These are phyloP conservation scores for Thalassiosira oceanica DNA, from an alignment of 352 stramenopile species.

Conservation along the genomic window DNA sequence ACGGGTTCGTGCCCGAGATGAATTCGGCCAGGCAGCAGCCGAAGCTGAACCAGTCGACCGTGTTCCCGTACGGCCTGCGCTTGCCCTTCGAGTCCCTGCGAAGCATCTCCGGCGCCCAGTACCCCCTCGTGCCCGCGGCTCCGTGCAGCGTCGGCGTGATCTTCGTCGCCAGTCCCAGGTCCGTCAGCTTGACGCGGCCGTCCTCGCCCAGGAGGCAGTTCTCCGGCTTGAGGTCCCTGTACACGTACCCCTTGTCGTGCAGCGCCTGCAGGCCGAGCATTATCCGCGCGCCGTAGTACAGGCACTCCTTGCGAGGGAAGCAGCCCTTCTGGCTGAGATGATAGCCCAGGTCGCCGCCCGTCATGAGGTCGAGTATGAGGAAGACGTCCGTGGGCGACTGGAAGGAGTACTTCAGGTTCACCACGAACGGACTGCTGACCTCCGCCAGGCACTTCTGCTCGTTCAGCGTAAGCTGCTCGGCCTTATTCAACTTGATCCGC, in stretches of 20 bases:
- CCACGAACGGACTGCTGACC: conserved; percentile 86
- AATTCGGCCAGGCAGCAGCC: conserved; percentile 97
- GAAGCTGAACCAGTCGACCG: conserved; percentile 97
- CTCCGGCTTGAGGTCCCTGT: conserved; percentile 89
- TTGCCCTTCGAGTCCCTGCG: conserved; percentile 87
- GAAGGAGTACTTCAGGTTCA: conserved; percentile 91
- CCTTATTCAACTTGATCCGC: conserved; percentile 92
- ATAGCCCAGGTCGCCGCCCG: conserved; percentile 84
- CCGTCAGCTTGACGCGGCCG: conserved; percentile 93
- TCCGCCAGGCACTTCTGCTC: conserved; percentile 83
- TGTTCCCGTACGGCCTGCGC: conserved; percentile 90
- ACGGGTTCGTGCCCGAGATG: conserved; percentile 94
- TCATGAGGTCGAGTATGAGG: conserved; percentile 90
- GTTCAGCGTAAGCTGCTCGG: conserved; percentile 78
- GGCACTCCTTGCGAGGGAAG: conserved; percentile 82
- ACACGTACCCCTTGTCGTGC: conserved; percentile 83
- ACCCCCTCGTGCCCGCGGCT: conserved; percentile 80
- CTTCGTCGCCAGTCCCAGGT: conserved; percentile 94
- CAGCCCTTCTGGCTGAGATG: conserved; percentile 78
- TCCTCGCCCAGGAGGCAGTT: conserved; percentile 91
- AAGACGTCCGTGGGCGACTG: conserved; percentile 86
- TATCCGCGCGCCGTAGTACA: conserved; percentile 86
- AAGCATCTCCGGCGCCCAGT: conserved; percentile 98
- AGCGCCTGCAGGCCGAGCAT: conserved; percentile 85
- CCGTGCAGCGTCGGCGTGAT: conserved; percentile 84